phyloP scores from a whole-genome alignment of 176 grass and related monocot genomes.

The Raddia distichophylla region DNA sequence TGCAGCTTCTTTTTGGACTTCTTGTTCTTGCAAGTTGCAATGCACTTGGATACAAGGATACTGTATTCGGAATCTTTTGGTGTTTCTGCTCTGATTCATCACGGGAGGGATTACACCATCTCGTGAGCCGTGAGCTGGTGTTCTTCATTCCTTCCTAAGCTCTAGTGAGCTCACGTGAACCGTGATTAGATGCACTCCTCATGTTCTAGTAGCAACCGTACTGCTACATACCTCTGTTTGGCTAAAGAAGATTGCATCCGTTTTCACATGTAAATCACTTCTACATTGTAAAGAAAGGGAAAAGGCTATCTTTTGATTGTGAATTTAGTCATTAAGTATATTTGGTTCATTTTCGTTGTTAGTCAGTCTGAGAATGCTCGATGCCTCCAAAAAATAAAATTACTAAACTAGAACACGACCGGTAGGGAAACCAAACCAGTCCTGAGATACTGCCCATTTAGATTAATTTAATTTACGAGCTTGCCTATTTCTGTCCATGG shows the following conservation, averaged over 20 bases:
- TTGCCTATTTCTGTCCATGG: conserved; percentile 5
- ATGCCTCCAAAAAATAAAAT: neutral
- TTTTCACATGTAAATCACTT: conserved; percentile 13
- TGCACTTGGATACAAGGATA: neutral
- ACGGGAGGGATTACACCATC: neutral
- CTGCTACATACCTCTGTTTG: conserved; percentile 2
- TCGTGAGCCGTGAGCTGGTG: neutral
- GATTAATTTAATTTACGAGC: neutral
- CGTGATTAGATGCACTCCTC: neutral
- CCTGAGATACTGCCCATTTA: neutral
- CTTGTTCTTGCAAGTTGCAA: neutral
- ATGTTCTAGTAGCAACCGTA: neutral
- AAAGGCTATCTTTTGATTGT: neutral
- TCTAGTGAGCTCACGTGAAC: neutral
- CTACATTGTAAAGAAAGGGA: neutral
- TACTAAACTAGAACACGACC: too few species aligned
- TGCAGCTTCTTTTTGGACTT: neutral
- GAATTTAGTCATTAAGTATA: neutral
- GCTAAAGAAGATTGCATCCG: neutral
- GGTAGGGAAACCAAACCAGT: neutral
- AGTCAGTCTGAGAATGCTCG: conserved; percentile 1
- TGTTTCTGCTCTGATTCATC: neutral
- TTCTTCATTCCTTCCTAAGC: conserved; percentile 14
- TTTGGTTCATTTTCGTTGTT: neutral
- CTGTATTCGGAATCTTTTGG: conserved; percentile 7